Conservation (phyloP, 345 rosid genomes). For the Turritis glabra region DNA sequence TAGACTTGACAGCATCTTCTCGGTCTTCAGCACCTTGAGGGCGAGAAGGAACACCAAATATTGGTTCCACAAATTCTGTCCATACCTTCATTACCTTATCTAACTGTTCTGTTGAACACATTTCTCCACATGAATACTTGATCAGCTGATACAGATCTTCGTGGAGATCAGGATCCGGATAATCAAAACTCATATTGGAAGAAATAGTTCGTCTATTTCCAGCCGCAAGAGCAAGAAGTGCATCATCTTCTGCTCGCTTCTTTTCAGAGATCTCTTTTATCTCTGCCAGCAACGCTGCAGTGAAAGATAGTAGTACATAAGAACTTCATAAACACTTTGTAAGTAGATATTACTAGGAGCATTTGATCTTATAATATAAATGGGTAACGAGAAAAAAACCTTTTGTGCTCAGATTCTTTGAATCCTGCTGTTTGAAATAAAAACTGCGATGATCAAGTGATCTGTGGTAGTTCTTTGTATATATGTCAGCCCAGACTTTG, state of each 20-base stretch:
- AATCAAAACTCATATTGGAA: conserved; percentile 78
- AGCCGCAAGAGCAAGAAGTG: conserved; percentile 80
- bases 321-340: background rate
- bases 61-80: conserved; percentile 91
- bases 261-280: conserved; percentile 88
- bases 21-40: conserved; percentile 85
- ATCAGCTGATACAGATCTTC: conserved; percentile 94
- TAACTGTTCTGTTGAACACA: conserved; percentile 84
- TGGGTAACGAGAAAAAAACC: conserved; percentile 44
- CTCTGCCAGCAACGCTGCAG: conserved; percentile 83
- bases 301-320: conserved; percentile 22
- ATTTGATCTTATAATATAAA: background rate
- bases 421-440: conserved; percentile 97
- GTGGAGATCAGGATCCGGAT: conserved; percentile 75
- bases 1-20: conserved; percentile 72
- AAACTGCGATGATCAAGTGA: conserved; percentile 98
- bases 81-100: conserved; percentile 91
- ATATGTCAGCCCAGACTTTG: conserved; percentile 98
- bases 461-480: conserved; percentile 90
- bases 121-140: conserved; percentile 91
- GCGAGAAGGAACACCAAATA: conserved; percentile 78
- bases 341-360: background rate
- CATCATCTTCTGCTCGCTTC: conserved; percentile 71
- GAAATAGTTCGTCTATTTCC: conserved; percentile 66
- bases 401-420: conserved; percentile 90